These are phyloP conservation scores for Neopestalotiopsis clavispora DNA, from an alignment of 2,329 filamentous ascomycete genomes.

Conservation along the genomic window DNA sequence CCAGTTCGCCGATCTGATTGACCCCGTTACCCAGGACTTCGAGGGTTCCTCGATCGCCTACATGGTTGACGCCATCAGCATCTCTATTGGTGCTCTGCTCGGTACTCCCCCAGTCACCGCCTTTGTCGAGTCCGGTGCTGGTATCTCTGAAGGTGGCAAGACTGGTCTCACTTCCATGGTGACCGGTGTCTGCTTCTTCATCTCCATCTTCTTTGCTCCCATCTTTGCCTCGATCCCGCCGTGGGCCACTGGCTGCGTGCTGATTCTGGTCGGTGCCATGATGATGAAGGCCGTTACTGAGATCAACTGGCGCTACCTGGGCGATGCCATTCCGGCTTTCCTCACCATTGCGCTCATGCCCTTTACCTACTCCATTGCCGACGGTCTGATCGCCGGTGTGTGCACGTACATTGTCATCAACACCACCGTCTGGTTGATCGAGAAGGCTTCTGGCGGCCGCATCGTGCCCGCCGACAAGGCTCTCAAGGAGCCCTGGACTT, in stretches of 20 bases:
- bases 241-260: slow-evolving; percentile 88
- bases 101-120: slow-evolving; percentile 83
- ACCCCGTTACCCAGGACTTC: slow-evolving; percentile 84
- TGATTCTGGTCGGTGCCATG: slow-evolving; percentile 85
- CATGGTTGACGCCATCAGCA: slow-evolving; percentile 77
- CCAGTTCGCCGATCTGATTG: slow-evolving; percentile 78
- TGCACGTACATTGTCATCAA: slow-evolving; percentile 80
- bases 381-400: slow-evolving; percentile 83
- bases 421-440: slow-evolving; percentile 69
- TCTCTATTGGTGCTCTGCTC: slow-evolving; percentile 80
- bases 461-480: slow-evolving; percentile 77
- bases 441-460: slow-evolving; percentile 68
- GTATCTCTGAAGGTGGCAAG: slow-evolving; percentile 85
- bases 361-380: slow-evolving; percentile 87
- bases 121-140: slow-evolving; percentile 87
- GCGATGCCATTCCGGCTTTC: slow-evolving; percentile 84
- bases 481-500: slow-evolving; percentile 81
- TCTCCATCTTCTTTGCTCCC: slow-evolving; percentile 86
- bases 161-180: slow-evolving; percentile 84
- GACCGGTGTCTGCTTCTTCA: slow-evolving; percentile 83
- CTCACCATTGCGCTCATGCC: slow-evolving; percentile 86
- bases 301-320: slow-evolving; percentile 89
- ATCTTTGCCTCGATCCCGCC: slow-evolving; percentile 90
- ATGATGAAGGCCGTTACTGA: slow-evolving; percentile 80
- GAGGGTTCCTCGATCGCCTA: slow-evolving; percentile 85